Evolutionary conservation across 2,329 filamentous ascomycete species (phyloP).

Genomic region (Hypoxylon sp.): DNA sequence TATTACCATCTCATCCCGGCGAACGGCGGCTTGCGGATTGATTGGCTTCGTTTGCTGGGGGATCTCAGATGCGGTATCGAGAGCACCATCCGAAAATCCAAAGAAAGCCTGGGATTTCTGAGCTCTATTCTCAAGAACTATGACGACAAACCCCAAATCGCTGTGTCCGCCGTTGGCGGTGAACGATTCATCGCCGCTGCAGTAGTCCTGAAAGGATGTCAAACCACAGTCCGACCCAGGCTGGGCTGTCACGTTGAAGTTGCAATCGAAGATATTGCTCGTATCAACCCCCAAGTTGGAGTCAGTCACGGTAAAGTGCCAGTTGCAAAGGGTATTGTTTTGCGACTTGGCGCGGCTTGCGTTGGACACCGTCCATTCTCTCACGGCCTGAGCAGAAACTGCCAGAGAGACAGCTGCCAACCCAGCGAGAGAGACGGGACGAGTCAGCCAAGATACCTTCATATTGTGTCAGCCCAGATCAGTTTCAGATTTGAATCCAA

Average conservation of each 20-base stretch:
- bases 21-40: not conserved
- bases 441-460: conserved; percentile 14
- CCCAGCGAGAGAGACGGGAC: not conserved
- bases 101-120: conserved; percentile 37
- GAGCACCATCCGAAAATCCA: conserved; percentile 39
- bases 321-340: conserved; percentile 32
- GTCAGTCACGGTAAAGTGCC: conserved; percentile 37
- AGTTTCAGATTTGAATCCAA: not conserved
- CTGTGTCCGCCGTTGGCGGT: conserved; percentile 42
- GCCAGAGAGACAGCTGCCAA: conserved; percentile 13
- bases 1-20: not conserved
- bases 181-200: conserved; percentile 20
- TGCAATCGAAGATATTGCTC: conserved; percentile 20
- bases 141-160: conserved; percentile 38
- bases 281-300: not conserved
- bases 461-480: conserved; percentile 12
- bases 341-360: conserved; percentile 30
- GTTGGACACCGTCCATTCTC: conserved; percentile 40
- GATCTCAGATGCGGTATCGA: conserved; percentile 40
- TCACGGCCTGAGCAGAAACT: not conserved
- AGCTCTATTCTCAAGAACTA: conserved; percentile 33
- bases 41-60: conserved; percentile 23
- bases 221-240: conserved; percentile 40
- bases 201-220: conserved; percentile 17
- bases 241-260: conserved; percentile 13